A percentile compares a stretch with the other conserved stretches of the same genome.
phyloP scores from a whole-genome alignment of 1,284 basidiomycete species.

The Baeospora myosura region DNA sequence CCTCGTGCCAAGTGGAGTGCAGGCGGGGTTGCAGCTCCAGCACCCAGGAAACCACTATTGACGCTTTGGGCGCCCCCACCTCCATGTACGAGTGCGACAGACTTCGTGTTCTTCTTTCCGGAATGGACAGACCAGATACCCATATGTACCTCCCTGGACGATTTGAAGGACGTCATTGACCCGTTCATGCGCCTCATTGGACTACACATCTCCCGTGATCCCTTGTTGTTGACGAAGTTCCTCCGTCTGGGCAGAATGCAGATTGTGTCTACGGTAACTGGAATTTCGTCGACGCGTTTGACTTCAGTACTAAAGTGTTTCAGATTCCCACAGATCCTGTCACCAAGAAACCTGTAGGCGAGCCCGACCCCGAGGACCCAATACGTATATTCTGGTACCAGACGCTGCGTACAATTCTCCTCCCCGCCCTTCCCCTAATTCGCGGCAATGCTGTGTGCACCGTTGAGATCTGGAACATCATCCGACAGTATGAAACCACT shows the following conservation, averaged over 20 bases:
- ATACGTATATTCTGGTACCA: constrained; percentile 73
- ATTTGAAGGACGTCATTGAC: constrained; percentile 67
- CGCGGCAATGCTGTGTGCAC: constrained; percentile 81
- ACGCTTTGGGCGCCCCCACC: constrained; percentile 72
- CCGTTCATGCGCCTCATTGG: constrained; percentile 73
- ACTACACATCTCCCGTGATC: constrained; percentile 68
- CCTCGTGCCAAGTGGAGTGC: constrained; percentile 57
- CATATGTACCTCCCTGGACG: constrained; percentile 54
- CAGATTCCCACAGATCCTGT: constrained; percentile 45
- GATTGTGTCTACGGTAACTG: constrained; percentile 34
- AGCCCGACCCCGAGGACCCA: constrained; percentile 48
- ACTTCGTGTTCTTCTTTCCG: constrained; percentile 87
- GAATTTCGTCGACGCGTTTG: constrained; percentile 18
- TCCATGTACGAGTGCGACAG: constrained; percentile 58
- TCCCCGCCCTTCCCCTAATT: constrained; percentile 85
- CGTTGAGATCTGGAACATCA: constrained; percentile 82
- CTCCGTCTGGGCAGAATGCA: constrained; percentile 51
- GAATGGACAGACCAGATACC: constrained; percentile 74
- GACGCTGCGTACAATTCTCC: constrained; percentile 71
- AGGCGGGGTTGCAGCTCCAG: constrained; percentile 42
- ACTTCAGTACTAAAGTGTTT: constrained; percentile 10
- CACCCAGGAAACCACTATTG: constrained; percentile 50
- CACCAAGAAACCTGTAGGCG: constrained; percentile 47
- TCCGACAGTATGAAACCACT: constrained; percentile 72
- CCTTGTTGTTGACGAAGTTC: constrained; percentile 55